These are phyloP conservation scores for Corynespora cassiicola DNA, from an alignment of 2,329 filamentous ascomycete genomes.

Conservation along the genomic window DNA sequence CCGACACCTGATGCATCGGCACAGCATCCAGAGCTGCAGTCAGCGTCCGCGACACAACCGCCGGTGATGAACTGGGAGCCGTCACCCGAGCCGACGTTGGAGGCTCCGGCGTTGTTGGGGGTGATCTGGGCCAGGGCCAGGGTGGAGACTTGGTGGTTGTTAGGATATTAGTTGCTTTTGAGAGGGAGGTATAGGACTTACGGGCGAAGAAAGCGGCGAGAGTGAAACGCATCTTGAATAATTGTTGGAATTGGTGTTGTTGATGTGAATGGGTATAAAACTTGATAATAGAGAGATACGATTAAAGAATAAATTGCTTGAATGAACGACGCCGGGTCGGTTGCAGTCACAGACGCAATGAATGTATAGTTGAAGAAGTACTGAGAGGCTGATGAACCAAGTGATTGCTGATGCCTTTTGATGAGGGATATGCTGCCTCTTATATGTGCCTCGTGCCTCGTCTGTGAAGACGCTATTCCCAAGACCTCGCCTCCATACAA, in stretches of 20 bases:
- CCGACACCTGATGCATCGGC: constrained; percentile 27
- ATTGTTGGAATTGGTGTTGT: constrained; percentile 2
- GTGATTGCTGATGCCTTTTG: no score
- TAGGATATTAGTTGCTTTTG: constrained; percentile 1
- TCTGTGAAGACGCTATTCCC: no score
- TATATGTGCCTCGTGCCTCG: no score
- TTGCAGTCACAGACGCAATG: constrained; percentile 39
- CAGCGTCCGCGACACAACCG: constrained; percentile 34
- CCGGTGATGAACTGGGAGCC: constrained; percentile 39
- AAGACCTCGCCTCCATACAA: no score
- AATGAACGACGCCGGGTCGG: constrained; percentile 39
- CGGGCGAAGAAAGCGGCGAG: constrained; percentile 21
- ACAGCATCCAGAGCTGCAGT: constrained; percentile 36
- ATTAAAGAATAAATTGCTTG: constrained; percentile 15
- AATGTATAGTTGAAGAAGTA: no score
- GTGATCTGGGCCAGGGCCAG: constrained; percentile 22
- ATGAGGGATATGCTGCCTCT: no score
- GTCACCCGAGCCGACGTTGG: constrained; percentile 33
- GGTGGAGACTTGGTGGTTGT: constrained; percentile 17
- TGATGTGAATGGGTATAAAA: constrained; percentile 2
- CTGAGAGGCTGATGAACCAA: no score
- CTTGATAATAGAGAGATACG: constrained; percentile 4
- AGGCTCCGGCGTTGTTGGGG: constrained; percentile 33
- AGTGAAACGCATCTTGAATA: constrained; percentile 25
- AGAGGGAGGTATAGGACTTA: constrained; percentile 6